A percentile compares a stretch with the other conserved stretches of the same genome.
Evolutionary conservation across 768 basidiomycete genomes (phyloP).

Genomic region (Mycena haematopus): DNA sequence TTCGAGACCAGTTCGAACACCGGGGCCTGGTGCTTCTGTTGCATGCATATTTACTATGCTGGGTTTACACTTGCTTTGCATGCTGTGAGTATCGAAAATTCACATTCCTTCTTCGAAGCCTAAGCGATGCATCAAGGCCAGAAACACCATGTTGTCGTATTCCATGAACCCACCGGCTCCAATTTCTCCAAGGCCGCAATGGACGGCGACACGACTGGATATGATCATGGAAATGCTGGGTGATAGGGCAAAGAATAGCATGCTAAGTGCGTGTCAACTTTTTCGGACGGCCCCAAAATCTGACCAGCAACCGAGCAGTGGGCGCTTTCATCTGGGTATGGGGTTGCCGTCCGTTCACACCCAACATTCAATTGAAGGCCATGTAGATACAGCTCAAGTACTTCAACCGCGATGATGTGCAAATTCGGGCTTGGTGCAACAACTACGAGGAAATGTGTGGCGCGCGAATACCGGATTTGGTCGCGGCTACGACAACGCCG

Average conservation of each 20-base stretch:
- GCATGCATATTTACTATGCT: constrained; percentile 76
- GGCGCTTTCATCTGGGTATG: constrained; percentile 68
- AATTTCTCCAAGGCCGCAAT: constrained; percentile 41
- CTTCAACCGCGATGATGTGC: constrained; percentile 59
- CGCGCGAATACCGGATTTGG: constrained; percentile 58
- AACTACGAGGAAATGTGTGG: constrained; percentile 76
- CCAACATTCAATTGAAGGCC: neutral
- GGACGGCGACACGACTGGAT: constrained; percentile 51
- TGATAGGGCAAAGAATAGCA: constrained; percentile 56
- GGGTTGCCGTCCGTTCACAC: constrained; percentile 18
- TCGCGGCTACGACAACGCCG: constrained; percentile 42
- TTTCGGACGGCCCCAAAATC: constrained; percentile 12
- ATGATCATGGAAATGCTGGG: constrained; percentile 54
- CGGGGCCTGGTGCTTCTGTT: constrained; percentile 83
- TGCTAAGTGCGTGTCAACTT: constrained; percentile 43
- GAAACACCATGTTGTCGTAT: constrained; percentile 10
- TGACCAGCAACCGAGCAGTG: constrained; percentile 47
- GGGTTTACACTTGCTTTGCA: constrained; percentile 69
- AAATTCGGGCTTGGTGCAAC: constrained; percentile 61
- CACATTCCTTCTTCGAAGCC: neutral
- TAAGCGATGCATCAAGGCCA: constrained; percentile 3
- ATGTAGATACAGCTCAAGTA: constrained; percentile 72
- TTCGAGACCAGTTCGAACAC: constrained; percentile 81
- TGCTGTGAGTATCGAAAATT: constrained; percentile 52
- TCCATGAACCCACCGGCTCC: constrained; percentile 17